Percentiles rank a stretch among this genome's conserved stretches.
Evolutionary conservation across 352 stramenopile genomes (phyloP).

Genomic region (Phytophthora fragariaefolia): DNA sequence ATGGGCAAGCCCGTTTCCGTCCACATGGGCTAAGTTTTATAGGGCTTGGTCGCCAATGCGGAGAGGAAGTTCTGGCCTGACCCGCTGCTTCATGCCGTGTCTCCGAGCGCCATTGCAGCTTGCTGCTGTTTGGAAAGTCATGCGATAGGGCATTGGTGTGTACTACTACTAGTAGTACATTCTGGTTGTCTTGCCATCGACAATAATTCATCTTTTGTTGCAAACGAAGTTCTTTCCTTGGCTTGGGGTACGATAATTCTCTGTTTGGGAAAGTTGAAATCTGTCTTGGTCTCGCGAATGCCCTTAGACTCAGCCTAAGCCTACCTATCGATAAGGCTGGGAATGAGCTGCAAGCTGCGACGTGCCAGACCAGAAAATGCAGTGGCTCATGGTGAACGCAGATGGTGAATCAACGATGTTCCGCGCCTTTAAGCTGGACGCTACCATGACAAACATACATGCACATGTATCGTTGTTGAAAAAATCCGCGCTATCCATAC

Average conservation of each 20-base stretch:
- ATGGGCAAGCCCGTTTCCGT: slow-evolving; percentile 79
- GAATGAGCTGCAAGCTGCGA: slow-evolving; percentile 1
- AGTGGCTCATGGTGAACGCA: slow-evolving; percentile 16
- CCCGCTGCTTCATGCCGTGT: slow-evolving; percentile 11
- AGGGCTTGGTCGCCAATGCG: not conserved
- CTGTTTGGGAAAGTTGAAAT: too few species aligned
- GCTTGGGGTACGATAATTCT: not conserved
- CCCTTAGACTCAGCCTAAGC: too few species aligned
- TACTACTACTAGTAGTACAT: too few species aligned
- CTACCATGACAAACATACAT: not conserved
- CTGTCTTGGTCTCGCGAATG: too few species aligned
- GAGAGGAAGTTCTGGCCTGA: not conserved
- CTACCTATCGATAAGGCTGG: too few species aligned
- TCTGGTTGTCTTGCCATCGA: slow-evolving; percentile 13
- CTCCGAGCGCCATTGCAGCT: not conserved
- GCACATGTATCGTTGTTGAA: not conserved
- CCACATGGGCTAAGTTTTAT: slow-evolving; percentile 84
- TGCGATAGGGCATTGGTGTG: not conserved
- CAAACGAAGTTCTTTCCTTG: not conserved
- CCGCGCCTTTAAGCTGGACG: too few species aligned
- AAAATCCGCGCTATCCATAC: slow-evolving; percentile 1
- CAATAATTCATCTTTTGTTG: slow-evolving; percentile 31
- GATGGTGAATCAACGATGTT: slow-evolving; percentile 27
- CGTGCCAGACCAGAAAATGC: slow-evolving; percentile 11
- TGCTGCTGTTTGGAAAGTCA: not conserved